phyloP scores from a whole-genome alignment of 2,329 filamentous ascomycete genomes.

The Scorias spongiosa region DNA sequence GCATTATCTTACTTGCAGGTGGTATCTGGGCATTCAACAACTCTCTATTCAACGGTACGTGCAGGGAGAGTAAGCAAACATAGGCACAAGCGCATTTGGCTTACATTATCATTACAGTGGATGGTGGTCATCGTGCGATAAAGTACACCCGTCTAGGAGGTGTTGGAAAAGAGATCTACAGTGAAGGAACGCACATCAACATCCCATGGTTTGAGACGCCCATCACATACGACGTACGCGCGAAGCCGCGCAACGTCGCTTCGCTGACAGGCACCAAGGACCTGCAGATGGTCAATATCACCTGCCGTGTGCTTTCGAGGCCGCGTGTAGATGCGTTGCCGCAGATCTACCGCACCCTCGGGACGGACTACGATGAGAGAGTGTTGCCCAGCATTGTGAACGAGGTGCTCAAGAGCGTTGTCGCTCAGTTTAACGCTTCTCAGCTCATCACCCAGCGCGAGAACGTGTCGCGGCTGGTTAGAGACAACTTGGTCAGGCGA shows the following conservation, averaged over 20 bases:
- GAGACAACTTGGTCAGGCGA: slow-evolving; percentile 81
- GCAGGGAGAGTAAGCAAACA: background rate
- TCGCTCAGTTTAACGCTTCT: slow-evolving; percentile 95
- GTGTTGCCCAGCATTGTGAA: slow-evolving; percentile 98
- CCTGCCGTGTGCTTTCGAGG: slow-evolving; percentile 91
- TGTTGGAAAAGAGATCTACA: slow-evolving; percentile 92
- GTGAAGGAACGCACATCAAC: slow-evolving; percentile 86
- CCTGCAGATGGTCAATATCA: slow-evolving; percentile 99
- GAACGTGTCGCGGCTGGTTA: slow-evolving; percentile 78
- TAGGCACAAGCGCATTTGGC: too few species aligned
- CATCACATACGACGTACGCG: slow-evolving; percentile 91
- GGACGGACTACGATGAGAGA: slow-evolving; percentile 91
- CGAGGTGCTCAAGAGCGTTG: slow-evolving; percentile 96
- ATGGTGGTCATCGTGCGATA: slow-evolving; percentile 96
- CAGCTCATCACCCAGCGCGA: slow-evolving; percentile 99
- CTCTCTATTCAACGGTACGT: slow-evolving; percentile 52
- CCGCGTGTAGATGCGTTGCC: slow-evolving; percentile 78
- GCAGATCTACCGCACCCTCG: slow-evolving; percentile 92
- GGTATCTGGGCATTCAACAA: slow-evolving; percentile 43
- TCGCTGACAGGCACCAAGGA: slow-evolving; percentile 98
- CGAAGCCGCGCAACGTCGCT: slow-evolving; percentile 89
- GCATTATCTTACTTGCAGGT: slow-evolving; percentile 36
- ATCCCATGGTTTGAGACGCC: slow-evolving; percentile 97
- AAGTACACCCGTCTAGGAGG: slow-evolving; percentile 84
- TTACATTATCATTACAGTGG: slow-evolving; percentile 37